phyloP scores from a whole-genome alignment of 2,329 filamentous ascomycete species.

The Lasiodiplodia gonubiensis region DNA sequence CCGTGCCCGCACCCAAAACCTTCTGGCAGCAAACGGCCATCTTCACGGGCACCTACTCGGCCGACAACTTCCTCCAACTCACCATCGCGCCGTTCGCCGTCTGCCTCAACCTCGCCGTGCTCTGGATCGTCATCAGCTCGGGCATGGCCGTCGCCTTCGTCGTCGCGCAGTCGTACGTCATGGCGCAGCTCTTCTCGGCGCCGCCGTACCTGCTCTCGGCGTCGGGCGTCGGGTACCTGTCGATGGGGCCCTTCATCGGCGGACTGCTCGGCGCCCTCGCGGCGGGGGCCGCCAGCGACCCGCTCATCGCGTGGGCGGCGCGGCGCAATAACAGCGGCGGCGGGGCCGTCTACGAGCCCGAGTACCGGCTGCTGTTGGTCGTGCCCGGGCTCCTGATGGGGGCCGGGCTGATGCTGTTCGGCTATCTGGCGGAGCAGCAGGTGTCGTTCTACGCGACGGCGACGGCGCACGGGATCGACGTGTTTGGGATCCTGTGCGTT shows the following conservation, averaged over 20 bases:
- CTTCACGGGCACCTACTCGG: conserved; percentile 48
- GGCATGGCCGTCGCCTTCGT: conserved; percentile 52
- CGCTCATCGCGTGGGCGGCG: conserved; percentile 36
- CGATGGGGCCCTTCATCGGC: conserved; percentile 44
- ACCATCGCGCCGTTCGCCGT: conserved; percentile 55
- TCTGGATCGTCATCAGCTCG: conserved; percentile 57
- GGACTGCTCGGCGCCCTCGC: conserved; percentile 46
- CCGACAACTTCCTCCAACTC: conserved; percentile 47
- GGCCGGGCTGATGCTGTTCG: conserved; percentile 49
- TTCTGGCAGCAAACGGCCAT: conserved; percentile 45
- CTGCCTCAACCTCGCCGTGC: conserved; percentile 58
- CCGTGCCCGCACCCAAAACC: conserved; percentile 40
- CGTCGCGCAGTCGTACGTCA: conserved; percentile 51
- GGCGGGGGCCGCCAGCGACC: conserved; percentile 44
- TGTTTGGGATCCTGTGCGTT: conserved; percentile 43
- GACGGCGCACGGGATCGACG: conserved; percentile 42
- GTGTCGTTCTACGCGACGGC: conserved; percentile 41
- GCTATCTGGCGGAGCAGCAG: conserved; percentile 37
- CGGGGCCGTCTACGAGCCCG: conserved; percentile 37
- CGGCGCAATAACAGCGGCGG: conserved; percentile 27
- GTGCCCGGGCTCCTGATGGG: conserved; percentile 34
- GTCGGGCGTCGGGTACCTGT: conserved; percentile 55
- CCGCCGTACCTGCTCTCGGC: conserved; percentile 48
- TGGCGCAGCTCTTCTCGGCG: conserved; percentile 50
- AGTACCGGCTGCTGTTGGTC: conserved; percentile 33